Evolutionary conservation across 2,329 filamentous ascomycete genomes (phyloP), one percentile per base, ranked within the genome.

Genomic region (Phaeosphaeriaceae sp.): DNA sequence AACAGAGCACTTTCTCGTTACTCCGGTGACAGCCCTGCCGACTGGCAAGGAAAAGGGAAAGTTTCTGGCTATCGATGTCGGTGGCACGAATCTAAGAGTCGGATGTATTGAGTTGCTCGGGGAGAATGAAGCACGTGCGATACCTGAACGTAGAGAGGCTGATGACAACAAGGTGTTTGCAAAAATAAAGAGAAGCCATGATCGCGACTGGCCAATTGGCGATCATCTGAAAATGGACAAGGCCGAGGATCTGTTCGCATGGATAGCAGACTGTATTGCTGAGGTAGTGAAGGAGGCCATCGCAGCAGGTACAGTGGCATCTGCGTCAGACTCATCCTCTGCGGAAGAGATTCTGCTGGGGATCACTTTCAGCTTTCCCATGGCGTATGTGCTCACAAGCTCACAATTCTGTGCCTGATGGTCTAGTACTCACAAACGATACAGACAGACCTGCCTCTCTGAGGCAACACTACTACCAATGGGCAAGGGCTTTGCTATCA

Each of bases 211-310:
- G 90, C 86, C 89, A 7, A 93, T 93, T 66, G 85, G 85, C 48
- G 87, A 92, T 44, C 86, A 89, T 54, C 78, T 93, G 61, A 92
- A 92, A 71, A 86, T 85, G 74, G 87, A 92, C 65, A 89, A 93
- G 62, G 87, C 89, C 1, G 88, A 92, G 56, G 87, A 88, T 56
- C 80, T 94, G 1, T 95, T 95, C 74, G 78, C 84, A n/a, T 95
- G 91, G 91, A 91, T 95, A 64, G 91, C 91, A 24, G 82, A 85
- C 66, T 91, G 89, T 69, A 91, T 95, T 66, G 89, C 89, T 15
- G 83, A 89, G 59, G 90, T 93, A 3, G 88, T 94, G 17, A 80
- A 79, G 31, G 84, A 88, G 60, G 87, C 85, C 7, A 81, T 83
- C 59, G 68, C 80, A 4, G 68, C 74, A 36, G 45, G 70, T 78